Conservation (phyloP, 2,329 filamentous ascomycete genomes). For the Orbilia ellipsospora region DNA sequence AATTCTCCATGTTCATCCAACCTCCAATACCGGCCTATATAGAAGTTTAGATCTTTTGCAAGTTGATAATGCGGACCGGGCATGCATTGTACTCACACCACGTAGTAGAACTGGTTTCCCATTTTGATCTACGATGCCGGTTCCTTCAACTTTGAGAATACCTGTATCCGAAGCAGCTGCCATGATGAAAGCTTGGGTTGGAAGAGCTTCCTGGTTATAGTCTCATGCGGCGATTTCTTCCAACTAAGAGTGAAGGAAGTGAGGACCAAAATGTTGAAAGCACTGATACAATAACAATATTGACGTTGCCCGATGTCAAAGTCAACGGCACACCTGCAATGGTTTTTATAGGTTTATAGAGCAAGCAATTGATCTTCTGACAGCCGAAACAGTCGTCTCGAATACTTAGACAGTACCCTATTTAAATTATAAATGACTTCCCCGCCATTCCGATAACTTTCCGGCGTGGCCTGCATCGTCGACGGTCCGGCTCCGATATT, state of each 20-base stretch:
- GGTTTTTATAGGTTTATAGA: no score
- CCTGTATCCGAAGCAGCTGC: conserved; percentile 59
- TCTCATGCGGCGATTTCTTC: no score
- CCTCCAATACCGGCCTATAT: conserved; percentile 61
- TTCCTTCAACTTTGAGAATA: conserved; percentile 64
- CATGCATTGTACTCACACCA: conserved; percentile 59
- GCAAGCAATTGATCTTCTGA: no score
- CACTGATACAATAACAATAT: no score
- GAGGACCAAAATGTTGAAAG: background rate
- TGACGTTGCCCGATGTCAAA: no score
- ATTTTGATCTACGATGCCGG: conserved; percentile 65
- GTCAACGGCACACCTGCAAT: no score
- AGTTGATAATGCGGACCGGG: background rate
- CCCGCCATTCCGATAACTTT: conserved; percentile 25
- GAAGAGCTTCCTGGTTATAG: background rate
- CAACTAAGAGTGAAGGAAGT: background rate
- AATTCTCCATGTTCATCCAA: conserved; percentile 68
- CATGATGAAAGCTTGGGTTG: conserved; percentile 44
- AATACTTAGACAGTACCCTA: no score
- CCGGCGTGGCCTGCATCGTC: conserved; percentile 31
- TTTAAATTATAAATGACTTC: conserved; percentile 29
- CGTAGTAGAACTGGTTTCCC: conserved; percentile 66
- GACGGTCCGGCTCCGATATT: conserved; percentile 26
- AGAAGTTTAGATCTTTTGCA: conserved; percentile 10
- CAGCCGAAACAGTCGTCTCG: no score